phyloP scores from a whole-genome alignment of 495 filamentous ascomycete species.

The Aspergillus bertholletiae region DNA sequence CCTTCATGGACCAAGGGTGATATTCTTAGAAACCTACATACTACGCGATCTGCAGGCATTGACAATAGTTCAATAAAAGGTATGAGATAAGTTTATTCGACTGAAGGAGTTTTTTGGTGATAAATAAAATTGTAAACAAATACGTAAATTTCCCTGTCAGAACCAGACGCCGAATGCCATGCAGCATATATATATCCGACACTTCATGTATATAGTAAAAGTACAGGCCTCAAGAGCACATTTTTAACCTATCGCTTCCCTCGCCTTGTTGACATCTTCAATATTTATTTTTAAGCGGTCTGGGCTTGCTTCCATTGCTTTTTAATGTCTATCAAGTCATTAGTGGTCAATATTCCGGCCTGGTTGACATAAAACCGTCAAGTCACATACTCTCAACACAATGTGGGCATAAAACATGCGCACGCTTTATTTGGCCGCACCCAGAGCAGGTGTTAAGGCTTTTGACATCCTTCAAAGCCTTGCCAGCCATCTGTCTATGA shows the following conservation, averaged over 20 bases:
- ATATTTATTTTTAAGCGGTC: slow-evolving; percentile 9
- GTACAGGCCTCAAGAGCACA: slow-evolving; percentile 2
- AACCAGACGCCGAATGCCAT: slow-evolving; percentile 45
- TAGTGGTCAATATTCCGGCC: background rate
- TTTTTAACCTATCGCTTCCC: background rate
- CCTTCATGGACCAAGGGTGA: background rate
- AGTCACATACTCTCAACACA: slow-evolving; percentile 64
- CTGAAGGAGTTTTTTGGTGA: no score
- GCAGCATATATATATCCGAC: slow-evolving; percentile 37
- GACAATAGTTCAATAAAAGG: no score
- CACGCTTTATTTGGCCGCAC: slow-evolving; percentile 82
- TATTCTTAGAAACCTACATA: background rate
- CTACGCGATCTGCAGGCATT: background rate
- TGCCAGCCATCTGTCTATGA: slow-evolving; percentile 88
- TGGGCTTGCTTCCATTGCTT: slow-evolving; percentile 26
- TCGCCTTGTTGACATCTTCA: background rate
- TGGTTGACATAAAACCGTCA: no score
- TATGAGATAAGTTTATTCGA: no score
- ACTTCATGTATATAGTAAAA: slow-evolving; percentile 23
- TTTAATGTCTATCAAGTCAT: slow-evolving; percentile 24
- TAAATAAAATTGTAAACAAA: slow-evolving; percentile 4
- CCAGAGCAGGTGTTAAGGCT: slow-evolving; percentile 80
- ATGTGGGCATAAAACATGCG: slow-evolving; percentile 81
- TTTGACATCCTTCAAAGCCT: slow-evolving; percentile 86
- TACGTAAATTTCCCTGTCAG: slow-evolving; percentile 18